Evolutionary conservation across 2,329 filamentous ascomycete species (phyloP).

Genomic region (Ophiostoma australiae): DNA sequence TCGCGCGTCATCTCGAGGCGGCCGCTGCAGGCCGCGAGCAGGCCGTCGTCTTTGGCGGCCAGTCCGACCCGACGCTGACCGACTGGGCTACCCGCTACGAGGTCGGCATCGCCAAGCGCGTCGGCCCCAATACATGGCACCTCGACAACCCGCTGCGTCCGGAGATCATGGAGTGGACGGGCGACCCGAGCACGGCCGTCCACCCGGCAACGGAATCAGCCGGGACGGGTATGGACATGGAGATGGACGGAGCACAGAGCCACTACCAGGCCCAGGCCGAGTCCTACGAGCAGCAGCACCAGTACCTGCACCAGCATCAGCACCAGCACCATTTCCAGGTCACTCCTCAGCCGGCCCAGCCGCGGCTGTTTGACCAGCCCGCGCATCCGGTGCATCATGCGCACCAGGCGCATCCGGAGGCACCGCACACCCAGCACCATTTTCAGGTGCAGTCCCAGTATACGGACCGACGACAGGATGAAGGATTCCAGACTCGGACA

Average conservation of each 20-base stretch:
- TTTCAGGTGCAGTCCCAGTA: not conserved
- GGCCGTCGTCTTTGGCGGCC: slow-evolving; percentile 39
- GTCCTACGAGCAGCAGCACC: not conserved
- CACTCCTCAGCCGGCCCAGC: not conserved
- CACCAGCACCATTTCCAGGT: not conserved
- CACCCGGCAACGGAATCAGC: not conserved
- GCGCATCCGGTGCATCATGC: too few relatives aligned
- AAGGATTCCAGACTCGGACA: not conserved
- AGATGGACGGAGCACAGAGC: not conserved
- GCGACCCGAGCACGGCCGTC: not conserved
- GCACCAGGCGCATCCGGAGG: not conserved
- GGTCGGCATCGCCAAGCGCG: slow-evolving; percentile 37
- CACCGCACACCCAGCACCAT: not conserved
- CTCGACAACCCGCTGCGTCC: slow-evolving; percentile 30
- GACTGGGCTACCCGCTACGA: slow-evolving; percentile 38
- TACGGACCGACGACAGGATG: not conserved
- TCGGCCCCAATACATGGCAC: slow-evolving; percentile 26
- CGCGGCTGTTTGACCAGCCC: not conserved
- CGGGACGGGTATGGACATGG: not conserved
- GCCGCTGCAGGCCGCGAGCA: slow-evolving; percentile 36
- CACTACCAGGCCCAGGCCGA: not conserved
- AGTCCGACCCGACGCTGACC: slow-evolving; percentile 38
- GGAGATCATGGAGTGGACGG: slow-evolving; percentile 26
- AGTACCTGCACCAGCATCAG: not conserved
- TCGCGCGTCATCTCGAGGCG: slow-evolving; percentile 71